Percentiles rank a stretch among this genome's conserved stretches.
phyloP scores from a whole-genome alignment of 2,329 filamentous ascomycete species.

The Ambrosiella xylebori region DNA sequence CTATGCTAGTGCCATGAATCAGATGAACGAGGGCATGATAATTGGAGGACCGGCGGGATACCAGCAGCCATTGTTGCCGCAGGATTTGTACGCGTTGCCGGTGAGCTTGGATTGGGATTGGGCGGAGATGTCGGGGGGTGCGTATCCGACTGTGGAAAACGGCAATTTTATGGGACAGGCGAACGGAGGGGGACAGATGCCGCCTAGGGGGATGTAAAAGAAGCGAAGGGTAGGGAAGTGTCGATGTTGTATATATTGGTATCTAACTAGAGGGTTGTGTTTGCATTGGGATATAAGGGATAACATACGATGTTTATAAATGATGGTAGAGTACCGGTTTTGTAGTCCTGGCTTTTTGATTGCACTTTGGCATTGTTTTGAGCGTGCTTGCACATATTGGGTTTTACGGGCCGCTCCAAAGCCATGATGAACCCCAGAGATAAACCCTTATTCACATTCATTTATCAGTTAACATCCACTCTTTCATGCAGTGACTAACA shows the following conservation, averaged over 20 bases:
- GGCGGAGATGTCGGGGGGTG: constrained; percentile 50
- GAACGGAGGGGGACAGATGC: background rate
- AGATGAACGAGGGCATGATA: constrained; percentile 15
- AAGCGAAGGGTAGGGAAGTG: background rate
- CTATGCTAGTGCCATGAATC: constrained; percentile 12
- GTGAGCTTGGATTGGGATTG: constrained; percentile 89
- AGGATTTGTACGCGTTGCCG: constrained; percentile 87
- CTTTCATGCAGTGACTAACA: too few relatives aligned
- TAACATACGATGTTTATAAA: too few relatives aligned
- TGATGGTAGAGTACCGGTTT: too few relatives aligned
- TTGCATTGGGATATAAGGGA: background rate
- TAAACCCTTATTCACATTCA: too few relatives aligned
- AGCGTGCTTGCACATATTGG: too few relatives aligned
- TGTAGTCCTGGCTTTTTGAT: too few relatives aligned
- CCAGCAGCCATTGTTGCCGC: constrained; percentile 76
- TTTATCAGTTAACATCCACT: too few relatives aligned
- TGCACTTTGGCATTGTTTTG: too few relatives aligned
- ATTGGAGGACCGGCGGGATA: constrained; percentile 27
- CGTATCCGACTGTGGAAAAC: constrained; percentile 47
- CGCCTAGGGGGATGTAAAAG: background rate
- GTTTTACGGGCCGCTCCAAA: too few relatives aligned
- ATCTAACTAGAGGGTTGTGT: background rate
- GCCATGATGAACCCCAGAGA: too few relatives aligned
- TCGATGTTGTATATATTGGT: background rate
- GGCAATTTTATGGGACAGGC: constrained; percentile 27